Percentiles rank a stretch among this genome's conserved stretches.
phyloP scores from a whole-genome alignment of 805 yeast species.

The Myxozyma sirexii region DNA sequence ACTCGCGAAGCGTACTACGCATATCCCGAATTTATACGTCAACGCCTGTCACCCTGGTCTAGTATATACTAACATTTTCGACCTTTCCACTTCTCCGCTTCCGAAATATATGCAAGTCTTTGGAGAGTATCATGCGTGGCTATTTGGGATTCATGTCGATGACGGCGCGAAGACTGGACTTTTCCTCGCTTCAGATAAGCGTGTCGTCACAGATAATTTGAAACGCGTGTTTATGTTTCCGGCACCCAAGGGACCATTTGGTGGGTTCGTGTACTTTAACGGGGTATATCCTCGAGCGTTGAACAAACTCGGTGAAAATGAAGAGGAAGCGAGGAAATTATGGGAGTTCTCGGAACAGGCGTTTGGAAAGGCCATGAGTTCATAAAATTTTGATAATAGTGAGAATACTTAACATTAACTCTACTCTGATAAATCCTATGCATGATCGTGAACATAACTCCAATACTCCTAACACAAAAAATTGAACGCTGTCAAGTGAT shows the following conservation, averaged over 20 bases:
- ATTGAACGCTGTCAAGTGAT: no score
- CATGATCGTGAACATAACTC: no score
- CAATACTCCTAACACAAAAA: no score
- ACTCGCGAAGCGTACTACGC: constrained; percentile 15
- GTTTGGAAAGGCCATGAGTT: constrained; percentile 14
- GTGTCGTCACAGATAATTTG: constrained; percentile 7
- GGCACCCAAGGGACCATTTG: constrained; percentile 21
- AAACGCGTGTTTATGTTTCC: constrained; percentile 24
- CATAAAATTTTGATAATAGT: background rate
- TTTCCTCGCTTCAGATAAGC: constrained; percentile 21
- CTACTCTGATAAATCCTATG: no score
- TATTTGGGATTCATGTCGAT: constrained; percentile 20
- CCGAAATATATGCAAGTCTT: constrained; percentile 14
- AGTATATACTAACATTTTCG: constrained; percentile 24
- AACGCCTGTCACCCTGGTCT: constrained; percentile 33
- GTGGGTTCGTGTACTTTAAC: constrained; percentile 16
- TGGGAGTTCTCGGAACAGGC: constrained; percentile 31
- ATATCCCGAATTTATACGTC: constrained; percentile 22
- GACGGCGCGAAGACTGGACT: constrained; percentile 30
- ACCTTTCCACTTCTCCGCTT: constrained; percentile 21
- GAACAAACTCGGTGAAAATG: constrained; percentile 16
- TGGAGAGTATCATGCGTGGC: constrained; percentile 17
- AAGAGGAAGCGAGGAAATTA: constrained; percentile 14
- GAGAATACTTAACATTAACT: no score
- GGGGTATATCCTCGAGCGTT: constrained; percentile 16